Evolutionary conservation across 345 rosid species (phyloP).

Genomic region (Gynandropsis gynandra): DNA sequence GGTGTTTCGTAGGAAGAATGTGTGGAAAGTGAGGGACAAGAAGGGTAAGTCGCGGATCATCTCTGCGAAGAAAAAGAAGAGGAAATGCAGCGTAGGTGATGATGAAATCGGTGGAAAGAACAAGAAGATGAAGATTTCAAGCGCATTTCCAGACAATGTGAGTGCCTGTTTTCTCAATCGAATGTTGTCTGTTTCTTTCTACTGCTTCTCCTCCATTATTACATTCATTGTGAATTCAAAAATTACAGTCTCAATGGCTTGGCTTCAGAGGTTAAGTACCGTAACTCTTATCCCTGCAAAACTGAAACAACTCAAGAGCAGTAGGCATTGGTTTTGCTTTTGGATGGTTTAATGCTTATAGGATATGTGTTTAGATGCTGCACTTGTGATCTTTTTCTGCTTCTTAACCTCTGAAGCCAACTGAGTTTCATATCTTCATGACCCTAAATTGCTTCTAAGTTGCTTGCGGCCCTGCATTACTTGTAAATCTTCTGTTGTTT

Average conservation of each 20-base stretch:
- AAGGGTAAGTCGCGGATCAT: constrained; percentile 47
- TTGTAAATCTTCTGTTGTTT: neutral
- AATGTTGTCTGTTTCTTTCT: no score
- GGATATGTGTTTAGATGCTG: neutral
- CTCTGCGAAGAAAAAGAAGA: constrained; percentile 38
- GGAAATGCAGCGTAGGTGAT: constrained; percentile 41
- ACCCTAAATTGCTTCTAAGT: neutral
- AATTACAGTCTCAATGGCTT: neutral
- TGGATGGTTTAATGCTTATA: neutral
- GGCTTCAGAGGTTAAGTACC: neutral
- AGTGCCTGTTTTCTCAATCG: neutral
- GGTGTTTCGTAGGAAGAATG: constrained; percentile 61
- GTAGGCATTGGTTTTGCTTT: neutral
- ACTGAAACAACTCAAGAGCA: neutral
- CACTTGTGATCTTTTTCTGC: neutral
- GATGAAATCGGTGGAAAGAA: constrained; percentile 20
- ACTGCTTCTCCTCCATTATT: no score
- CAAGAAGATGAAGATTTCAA: constrained; percentile 46
- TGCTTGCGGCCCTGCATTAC: neutral
- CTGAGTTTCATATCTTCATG: neutral
- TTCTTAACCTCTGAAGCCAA: constrained; percentile 1
- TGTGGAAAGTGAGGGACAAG: constrained; percentile 85
- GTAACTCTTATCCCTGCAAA: neutral
- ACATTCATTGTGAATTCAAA: no score
- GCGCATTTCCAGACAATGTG: constrained; percentile 15